A percentile compares a stretch with the other conserved stretches of the same genome.
Conservation (phyloP, 768 basidiomycete genomes). For the Exidia glandulosa region DNA sequence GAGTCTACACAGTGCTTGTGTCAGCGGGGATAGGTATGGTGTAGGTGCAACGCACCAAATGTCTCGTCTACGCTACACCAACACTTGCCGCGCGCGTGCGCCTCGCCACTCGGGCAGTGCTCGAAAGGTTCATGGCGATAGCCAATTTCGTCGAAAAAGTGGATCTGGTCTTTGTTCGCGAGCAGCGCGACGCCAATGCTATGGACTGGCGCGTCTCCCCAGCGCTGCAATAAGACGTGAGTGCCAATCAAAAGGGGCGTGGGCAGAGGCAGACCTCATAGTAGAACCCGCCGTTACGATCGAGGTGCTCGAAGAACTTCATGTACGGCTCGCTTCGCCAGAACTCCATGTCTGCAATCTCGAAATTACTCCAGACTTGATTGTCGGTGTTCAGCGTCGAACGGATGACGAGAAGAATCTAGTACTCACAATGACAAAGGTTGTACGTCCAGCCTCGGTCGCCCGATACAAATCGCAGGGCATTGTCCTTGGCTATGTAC, state of each 20-base stretch:
- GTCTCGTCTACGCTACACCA: slow-evolving; percentile 68
- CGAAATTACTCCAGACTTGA: slow-evolving; percentile 91
- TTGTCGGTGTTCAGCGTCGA: neutral
- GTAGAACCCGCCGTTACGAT: slow-evolving; percentile 75
- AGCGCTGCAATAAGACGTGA: slow-evolving; percentile 37
- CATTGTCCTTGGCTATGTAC: slow-evolving; percentile 50
- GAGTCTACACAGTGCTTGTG: slow-evolving; percentile 23
- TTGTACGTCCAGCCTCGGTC: slow-evolving; percentile 65
- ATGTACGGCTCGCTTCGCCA: slow-evolving; percentile 77
- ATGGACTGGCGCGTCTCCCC: slow-evolving; percentile 93
- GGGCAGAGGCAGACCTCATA: slow-evolving; percentile 51
- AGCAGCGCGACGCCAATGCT: slow-evolving; percentile 87
- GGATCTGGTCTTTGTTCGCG: slow-evolving; percentile 78
- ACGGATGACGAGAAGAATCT: neutral
- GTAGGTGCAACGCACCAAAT: slow-evolving; percentile 42
- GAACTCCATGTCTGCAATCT: slow-evolving; percentile 75
- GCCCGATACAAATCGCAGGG: slow-evolving; percentile 65
- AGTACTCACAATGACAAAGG: slow-evolving; percentile 54
- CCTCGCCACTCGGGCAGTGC: slow-evolving; percentile 74
- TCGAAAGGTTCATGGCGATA: slow-evolving; percentile 93
- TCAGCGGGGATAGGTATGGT: slow-evolving; percentile 5
- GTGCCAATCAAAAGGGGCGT: neutral
- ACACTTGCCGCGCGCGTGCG: slow-evolving; percentile 70
- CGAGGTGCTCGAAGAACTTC: slow-evolving; percentile 76
- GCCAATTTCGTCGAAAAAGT: slow-evolving; percentile 93